Evolutionary conservation across 495 filamentous ascomycete species (phyloP), one percentile per base, ranked within the genome.

Genomic region (Neurospora sp.): DNA sequence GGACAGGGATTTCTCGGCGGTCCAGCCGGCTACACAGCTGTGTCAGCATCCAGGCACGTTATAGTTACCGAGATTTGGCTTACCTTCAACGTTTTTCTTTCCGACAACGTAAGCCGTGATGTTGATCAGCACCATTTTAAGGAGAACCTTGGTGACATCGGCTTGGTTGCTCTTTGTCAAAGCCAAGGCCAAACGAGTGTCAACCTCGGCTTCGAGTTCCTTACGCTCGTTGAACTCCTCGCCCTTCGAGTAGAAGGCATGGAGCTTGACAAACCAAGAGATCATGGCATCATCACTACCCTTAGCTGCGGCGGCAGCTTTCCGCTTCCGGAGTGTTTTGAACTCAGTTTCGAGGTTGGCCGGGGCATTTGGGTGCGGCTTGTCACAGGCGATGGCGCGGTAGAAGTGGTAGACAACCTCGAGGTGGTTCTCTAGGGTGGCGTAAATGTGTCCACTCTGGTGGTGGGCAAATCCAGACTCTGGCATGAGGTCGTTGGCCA

Each of bases 341-440:
- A 97, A 95, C 78, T 94, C 92, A 35, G 91, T 86, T 75, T 92
- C 91, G 37, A 99, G 86, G 75, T 98, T 99, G 8, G 82, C 82
- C 39, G 86, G 83, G 3, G 93, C 94, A 9, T 87, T 83, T 7
- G 91, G 90, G 78, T 95, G 90, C 5, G 95, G 93, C 42, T 91
- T 87, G 39, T 90, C 84, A 41, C 90, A 89, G 3, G 90, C 90
- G 49, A 95, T 83, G 20, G 94, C 92, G 71, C 95, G 88, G 78
- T 97, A 97, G 14, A 98, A 87, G 81, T 98, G 90, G 78, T 98
- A 98, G 1, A 93, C 91, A 4, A 93, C 90, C 31, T 92, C 87
- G 31, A 98, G 86, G 79, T 97, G 92, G 74, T 93, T 90, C 20
- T 84, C 87, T 77, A 93, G 91, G 70, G 91, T 90, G 49, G 90